Conservation (phyloP, 2,329 filamentous ascomycete genomes). For the Endocalyx cinctus region DNA sequence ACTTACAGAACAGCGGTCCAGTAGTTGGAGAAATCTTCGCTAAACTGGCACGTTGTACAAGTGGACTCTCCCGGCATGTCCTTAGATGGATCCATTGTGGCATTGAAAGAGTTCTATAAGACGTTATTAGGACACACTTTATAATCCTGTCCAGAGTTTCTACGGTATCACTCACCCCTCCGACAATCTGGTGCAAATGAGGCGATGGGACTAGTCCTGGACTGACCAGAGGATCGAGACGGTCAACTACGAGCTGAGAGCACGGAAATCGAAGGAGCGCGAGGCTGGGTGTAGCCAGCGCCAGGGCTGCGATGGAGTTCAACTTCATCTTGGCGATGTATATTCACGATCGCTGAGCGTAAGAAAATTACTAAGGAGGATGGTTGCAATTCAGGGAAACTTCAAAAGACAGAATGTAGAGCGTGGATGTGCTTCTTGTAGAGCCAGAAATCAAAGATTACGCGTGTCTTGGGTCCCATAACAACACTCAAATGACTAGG, state of each 20-base stretch:
- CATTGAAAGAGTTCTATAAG: conserved; percentile 19
- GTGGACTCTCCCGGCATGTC: conserved; percentile 24
- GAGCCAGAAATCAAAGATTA: too few relatives aligned
- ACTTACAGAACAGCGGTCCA: conserved; percentile 19
- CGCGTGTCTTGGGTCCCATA: too few relatives aligned
- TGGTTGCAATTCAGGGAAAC: too few relatives aligned
- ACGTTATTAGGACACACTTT: too few relatives aligned
- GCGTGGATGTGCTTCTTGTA: too few relatives aligned
- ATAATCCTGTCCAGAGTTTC: background rate
- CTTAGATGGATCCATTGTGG: conserved; percentile 19
- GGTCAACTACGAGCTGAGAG: conserved; percentile 8
- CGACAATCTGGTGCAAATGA: conserved; percentile 23
- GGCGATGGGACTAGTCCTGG: conserved; percentile 19
- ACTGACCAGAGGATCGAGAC: conserved; percentile 22
- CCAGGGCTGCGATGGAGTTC: conserved; percentile 6
- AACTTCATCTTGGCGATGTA: conserved; percentile 11
- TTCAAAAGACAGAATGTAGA: too few relatives aligned
- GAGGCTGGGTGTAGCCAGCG: conserved; percentile 7
- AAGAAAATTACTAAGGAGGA: too few relatives aligned
- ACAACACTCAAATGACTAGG: too few relatives aligned
- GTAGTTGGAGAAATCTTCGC: conserved; percentile 26
- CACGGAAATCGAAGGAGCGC: conserved; percentile 11
- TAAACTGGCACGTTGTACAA: conserved; percentile 30
- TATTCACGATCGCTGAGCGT: too few relatives aligned
- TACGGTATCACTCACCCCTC: conserved; percentile 12